Percentiles rank a stretch among this genome's conserved stretches.
phyloP scores from a whole-genome alignment of 148 eudicot genomes.

The Silene latifolia region DNA sequence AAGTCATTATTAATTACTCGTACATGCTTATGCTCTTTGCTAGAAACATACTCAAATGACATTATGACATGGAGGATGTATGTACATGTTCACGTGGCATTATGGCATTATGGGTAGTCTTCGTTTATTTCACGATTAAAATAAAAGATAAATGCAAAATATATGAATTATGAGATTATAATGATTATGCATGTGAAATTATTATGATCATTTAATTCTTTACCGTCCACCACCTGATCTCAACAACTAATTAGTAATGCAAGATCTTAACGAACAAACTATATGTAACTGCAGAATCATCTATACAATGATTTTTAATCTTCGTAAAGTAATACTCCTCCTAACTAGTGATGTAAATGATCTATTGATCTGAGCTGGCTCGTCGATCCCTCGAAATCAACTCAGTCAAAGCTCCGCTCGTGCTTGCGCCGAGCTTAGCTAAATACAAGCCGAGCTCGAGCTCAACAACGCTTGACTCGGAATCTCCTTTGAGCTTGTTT shows the following conservation, averaged over 20 bases:
- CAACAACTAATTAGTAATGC: constrained; percentile 15
- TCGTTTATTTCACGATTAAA: neutral
- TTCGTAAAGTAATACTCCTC: neutral
- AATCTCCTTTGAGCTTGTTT: too few species aligned
- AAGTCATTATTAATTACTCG: neutral
- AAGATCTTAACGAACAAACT: constrained; percentile 28
- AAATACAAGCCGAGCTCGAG: too few species aligned
- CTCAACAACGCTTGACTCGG: too few species aligned
- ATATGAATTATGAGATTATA: constrained; percentile 20
- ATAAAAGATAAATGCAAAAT: neutral
- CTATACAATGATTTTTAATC: neutral
- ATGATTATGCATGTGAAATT: constrained; percentile 30
- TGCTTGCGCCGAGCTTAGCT: too few species aligned
- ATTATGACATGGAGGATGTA: neutral
- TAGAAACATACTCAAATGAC: constrained; percentile 14
- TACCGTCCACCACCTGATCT: constrained; percentile 21
- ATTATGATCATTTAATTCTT: constrained; percentile 23
- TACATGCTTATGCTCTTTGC: neutral
- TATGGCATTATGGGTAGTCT: neutral
- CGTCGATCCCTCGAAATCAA: too few species aligned
- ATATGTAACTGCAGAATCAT: neutral
- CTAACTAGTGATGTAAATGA: too few species aligned
- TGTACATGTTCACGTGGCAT: constrained; percentile 22
- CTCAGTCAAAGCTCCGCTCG: too few species aligned
- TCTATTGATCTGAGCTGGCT: too few species aligned